phyloP scores from a whole-genome alignment of 1,284 basidiomycete genomes.

The Ceratobasidium sp. region DNA sequence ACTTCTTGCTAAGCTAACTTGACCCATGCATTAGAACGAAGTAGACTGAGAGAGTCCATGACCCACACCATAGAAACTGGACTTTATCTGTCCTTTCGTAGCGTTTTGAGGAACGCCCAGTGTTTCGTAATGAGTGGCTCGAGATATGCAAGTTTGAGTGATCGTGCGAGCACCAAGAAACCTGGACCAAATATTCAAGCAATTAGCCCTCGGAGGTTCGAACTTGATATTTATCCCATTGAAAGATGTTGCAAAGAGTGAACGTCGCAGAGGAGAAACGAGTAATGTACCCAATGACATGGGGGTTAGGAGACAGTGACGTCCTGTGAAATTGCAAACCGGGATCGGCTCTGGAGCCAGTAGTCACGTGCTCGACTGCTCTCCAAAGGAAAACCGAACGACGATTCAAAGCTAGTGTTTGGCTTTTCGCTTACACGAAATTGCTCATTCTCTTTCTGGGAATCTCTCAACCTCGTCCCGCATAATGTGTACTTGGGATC shows the following conservation, averaged over 20 bases:
- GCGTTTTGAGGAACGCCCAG: conserved; percentile 53
- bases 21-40: neutral
- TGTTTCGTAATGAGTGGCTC: conserved; percentile 53
- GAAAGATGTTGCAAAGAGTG: conserved; percentile 30
- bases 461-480: no score
- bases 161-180: conserved; percentile 23
- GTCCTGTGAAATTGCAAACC: neutral
- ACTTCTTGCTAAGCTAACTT: conserved; percentile 55
- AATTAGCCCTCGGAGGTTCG: no score
- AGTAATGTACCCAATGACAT: conserved; percentile 29
- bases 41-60: neutral
- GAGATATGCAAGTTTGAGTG: conserved; percentile 9
- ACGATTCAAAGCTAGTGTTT: no score
- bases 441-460: no score
- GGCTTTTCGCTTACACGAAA: no score
- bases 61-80: conserved; percentile 57
- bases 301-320: neutral
- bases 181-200: neutral
- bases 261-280: neutral
- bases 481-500: no score
- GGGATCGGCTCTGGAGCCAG: no score
- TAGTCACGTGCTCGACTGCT: no score
- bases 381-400: no score
- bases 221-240: conserved; percentile 11
- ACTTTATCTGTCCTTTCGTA: conserved; percentile 57